phyloP scores from a whole-genome alignment of 164 flowering plant genomes.

The Magnolia officinalis region DNA sequence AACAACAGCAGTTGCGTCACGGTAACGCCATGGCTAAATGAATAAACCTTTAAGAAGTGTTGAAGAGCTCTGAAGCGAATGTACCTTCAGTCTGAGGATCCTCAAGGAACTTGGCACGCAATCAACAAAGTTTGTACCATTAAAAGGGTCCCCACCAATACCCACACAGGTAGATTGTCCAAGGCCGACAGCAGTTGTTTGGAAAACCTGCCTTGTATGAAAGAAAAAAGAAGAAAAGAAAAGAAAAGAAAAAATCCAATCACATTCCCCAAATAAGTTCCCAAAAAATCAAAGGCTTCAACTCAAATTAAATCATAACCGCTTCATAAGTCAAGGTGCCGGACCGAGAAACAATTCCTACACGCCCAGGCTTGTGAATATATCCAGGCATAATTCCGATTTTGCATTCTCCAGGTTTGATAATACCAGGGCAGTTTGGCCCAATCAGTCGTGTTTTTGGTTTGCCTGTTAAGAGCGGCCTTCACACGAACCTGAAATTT shows the following conservation, averaged over 20 bases:
- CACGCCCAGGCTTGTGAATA: constrained; percentile 96
- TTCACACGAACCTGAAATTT: constrained; percentile 75
- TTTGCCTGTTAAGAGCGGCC: constrained; percentile 85
- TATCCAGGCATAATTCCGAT: constrained; percentile 99
- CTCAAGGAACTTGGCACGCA: constrained; percentile 74
- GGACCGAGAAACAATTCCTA: constrained; percentile 96
- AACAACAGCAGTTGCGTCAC: too few relatives aligned
- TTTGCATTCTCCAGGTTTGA: constrained; percentile 98
- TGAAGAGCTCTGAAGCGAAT: neutral
- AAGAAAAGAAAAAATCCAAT: neutral
- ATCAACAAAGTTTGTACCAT: constrained; percentile 96
- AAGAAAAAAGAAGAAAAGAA: neutral
- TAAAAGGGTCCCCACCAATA: constrained; percentile 98
- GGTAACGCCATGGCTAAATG: too few relatives aligned
- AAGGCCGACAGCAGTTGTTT: constrained; percentile 96
- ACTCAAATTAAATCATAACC: constrained; percentile 40
- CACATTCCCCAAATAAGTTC: neutral
- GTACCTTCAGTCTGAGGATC: constrained; percentile 99
- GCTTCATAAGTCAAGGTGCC: constrained; percentile 99
- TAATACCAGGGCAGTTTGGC: constrained; percentile 98
- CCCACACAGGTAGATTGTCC: constrained; percentile 98
- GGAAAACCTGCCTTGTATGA: constrained; percentile 67
- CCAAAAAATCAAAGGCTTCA: neutral
- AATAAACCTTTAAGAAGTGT: neutral
- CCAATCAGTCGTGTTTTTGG: constrained; percentile 90